Evolutionary conservation across 768 basidiomycete genomes (phyloP), one percentile per base, ranked within the genome.

Genomic region (Lactarius evosmus): DNA sequence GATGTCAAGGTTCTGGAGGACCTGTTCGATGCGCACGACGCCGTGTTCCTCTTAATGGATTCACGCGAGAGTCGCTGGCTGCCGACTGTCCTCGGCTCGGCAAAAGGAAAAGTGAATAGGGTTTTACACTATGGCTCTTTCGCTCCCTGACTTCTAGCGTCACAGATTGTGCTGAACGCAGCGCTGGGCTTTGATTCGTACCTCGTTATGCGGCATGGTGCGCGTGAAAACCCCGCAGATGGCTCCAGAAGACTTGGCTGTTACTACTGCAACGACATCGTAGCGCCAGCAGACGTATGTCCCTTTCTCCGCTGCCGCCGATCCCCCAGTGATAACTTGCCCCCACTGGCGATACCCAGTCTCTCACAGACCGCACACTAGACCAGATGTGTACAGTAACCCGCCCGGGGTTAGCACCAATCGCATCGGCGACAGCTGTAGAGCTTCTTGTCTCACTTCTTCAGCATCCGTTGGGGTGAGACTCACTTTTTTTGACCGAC

Each of bases 311-410:
- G 56, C 46, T 19, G 1, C 6, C n/a, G 30, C 34, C 12, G 7
- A 33, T 44, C 14, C 60, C n/a, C 29, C 33, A 25, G 22, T 25
- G 22, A 25, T 14, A 49, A 49, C 25, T 25, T 14, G 46, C n/a
- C 54, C 29, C 29, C 27, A 33, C 16, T 36, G 17, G 27, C 32
- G 61, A 11, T 51, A 32, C 66, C 5, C 27, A 82, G 87, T 85
- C 84, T 2, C 75, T 90, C 49, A 89, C 91, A 0, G 96, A 98
- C 73, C 83, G 95, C 46, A 96, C 95, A 4, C 83, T 98, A 16
- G 97, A 98, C 74, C 96, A 98, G 74, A 98, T 98, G 96, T 99
- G 97, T 73, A 98, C 97, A 0, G 97, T 99, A 33, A 98, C 96
- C 0, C 80, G 97, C 25, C 97, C 97, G 0, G 96, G 96, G 0